A percentile compares a stretch with the other conserved stretches of the same genome.
Conservation (phyloP, 164 flowering plant genomes). For the Nymphaea colorata region DNA sequence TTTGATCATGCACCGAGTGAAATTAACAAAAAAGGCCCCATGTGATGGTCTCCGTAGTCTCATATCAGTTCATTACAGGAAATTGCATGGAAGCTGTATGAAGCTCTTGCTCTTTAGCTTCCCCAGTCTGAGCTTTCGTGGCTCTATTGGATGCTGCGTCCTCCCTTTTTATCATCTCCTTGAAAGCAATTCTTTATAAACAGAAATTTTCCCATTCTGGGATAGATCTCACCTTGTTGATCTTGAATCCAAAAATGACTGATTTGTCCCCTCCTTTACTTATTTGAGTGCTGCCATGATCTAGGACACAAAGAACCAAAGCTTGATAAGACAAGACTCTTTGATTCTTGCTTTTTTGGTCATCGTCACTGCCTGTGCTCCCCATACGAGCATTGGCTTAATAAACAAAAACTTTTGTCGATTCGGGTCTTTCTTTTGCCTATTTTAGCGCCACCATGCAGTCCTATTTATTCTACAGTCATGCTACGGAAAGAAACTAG, state of each 20-base stretch:
- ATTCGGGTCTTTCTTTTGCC: too few relatives aligned
- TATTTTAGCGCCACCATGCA: too few relatives aligned
- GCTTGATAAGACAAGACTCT: neutral
- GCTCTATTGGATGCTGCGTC: slow-evolving; percentile 7
- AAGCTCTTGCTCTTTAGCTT: slow-evolving; percentile 25
- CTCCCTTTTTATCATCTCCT: slow-evolving; percentile 9
- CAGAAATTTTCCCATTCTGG: slow-evolving; percentile 28
- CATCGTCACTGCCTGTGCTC: neutral
- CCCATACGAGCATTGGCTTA: too few relatives aligned
- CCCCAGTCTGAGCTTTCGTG: slow-evolving; percentile 16
- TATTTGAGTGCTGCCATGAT: neutral
- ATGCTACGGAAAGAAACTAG: too few relatives aligned
- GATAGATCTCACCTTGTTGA: slow-evolving; percentile 19
- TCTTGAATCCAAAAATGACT: slow-evolving; percentile 12
- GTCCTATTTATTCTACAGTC: too few relatives aligned
- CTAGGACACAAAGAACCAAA: neutral
- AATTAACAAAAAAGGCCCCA: slow-evolving; percentile 36
- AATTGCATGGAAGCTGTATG: slow-evolving; percentile 30
- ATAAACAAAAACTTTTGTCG: too few relatives aligned
- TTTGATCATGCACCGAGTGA: slow-evolving; percentile 22
- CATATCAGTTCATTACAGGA: slow-evolving; percentile 7
- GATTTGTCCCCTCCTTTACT: slow-evolving; percentile 1
- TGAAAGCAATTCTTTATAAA: slow-evolving; percentile 38
- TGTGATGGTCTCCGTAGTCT: slow-evolving; percentile 33
- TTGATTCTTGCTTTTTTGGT: neutral